A percentile compares a stretch with the other conserved stretches of the same genome.
These are phyloP conservation scores for Hanseniaspora meyeri DNA, from an alignment of 805 yeast species.

Conservation along the genomic window DNA sequence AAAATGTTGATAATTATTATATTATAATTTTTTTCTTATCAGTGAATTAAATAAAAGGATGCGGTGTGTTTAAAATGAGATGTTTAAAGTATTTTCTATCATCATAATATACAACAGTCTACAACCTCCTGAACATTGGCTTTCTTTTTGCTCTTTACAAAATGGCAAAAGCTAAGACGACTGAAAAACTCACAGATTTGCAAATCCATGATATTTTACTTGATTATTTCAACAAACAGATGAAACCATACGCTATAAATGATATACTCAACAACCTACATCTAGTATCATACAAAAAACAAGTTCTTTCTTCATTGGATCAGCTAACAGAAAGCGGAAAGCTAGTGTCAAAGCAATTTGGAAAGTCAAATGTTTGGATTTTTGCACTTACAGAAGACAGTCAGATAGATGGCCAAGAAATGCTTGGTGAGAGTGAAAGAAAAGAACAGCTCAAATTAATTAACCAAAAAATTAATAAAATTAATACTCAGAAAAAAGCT, in stretches of 20 bases:
- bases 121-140: no score
- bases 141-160: neutral
- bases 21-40: neutral
- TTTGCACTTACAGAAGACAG: slow-evolving; percentile 25
- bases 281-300: slow-evolving; percentile 29
- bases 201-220: slow-evolving; percentile 20
- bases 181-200: slow-evolving; percentile 22
- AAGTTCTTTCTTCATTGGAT: slow-evolving; percentile 30
- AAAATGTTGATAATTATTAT: neutral
- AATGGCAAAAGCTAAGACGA: neutral
- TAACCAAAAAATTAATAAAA: neutral
- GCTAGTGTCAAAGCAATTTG: slow-evolving; percentile 32
- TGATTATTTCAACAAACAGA: slow-evolving; percentile 33
- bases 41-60: neutral
- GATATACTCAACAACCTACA: slow-evolving; percentile 38
- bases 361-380: slow-evolving; percentile 34
- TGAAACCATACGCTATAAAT: slow-evolving; percentile 37
- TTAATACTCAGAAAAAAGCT: neutral
- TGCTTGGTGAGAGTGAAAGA: neutral
- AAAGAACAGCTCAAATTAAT: neutral
- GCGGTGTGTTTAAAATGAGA: no score
- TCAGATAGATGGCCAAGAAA: slow-evolving; percentile 17
- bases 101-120: no score
- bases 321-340: slow-evolving; percentile 26
- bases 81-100: no score